Conservation (phyloP, 2,329 filamentous ascomycete genomes). For the Scedosporium minutisporum region DNA sequence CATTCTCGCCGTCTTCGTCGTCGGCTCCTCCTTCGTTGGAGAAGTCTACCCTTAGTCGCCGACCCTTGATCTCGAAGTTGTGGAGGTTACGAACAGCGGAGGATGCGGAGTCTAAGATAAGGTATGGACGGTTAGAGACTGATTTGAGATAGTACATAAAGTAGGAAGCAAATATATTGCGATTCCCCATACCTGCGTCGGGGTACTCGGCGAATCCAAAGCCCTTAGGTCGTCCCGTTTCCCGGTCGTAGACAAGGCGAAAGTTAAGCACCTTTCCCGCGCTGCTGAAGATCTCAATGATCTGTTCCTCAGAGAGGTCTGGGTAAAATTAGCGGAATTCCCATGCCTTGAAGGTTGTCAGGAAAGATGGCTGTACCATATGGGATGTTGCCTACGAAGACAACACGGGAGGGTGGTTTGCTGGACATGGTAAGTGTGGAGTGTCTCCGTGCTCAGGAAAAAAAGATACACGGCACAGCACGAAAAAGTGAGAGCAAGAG, state of each 20-base stretch:
- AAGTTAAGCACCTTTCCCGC: constrained; percentile 85
- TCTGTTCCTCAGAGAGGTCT: constrained; percentile 95
- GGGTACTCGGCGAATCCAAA: constrained; percentile 96
- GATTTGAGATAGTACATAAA: neutral
- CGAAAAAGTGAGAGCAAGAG: neutral
- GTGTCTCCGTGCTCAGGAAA: neutral
- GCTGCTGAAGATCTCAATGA: constrained; percentile 84
- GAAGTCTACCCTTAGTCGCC: constrained; percentile 91
- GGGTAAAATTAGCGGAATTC: constrained; percentile 4
- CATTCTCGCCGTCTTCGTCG: constrained; percentile 42
- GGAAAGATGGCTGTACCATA: constrained; percentile 46
- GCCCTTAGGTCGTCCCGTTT: constrained; percentile 88
- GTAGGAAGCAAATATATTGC: neutral
- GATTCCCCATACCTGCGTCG: constrained; percentile 59
- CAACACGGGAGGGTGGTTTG: constrained; percentile 67
- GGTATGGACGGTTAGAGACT: constrained; percentile 3
- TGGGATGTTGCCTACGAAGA: constrained; percentile 81
- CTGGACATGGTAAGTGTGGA: constrained; percentile 48
- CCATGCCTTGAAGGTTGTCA: neutral
- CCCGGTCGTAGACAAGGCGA: constrained; percentile 87
- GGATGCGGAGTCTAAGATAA: constrained; percentile 58
- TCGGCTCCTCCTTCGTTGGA: constrained; percentile 79
- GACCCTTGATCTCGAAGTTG: constrained; percentile 88
- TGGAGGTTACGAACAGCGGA: constrained; percentile 93
- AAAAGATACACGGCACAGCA: neutral